Evolutionary conservation across 345 rosid genomes (phyloP).

Genomic region (Salix udensis): DNA sequence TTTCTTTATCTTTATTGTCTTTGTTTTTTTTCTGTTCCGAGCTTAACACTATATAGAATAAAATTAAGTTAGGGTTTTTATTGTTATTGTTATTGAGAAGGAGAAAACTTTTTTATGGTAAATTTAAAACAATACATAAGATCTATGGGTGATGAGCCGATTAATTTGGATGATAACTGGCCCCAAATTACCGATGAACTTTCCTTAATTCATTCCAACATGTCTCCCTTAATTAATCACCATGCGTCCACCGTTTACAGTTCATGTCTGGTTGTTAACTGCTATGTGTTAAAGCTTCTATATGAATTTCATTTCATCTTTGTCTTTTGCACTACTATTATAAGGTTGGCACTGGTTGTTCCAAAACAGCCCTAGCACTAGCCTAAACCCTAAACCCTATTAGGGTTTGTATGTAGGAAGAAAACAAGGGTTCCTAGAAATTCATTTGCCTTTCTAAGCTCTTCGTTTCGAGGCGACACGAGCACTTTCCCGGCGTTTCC

Average conservation of each 20-base stretch:
- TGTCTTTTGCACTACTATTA: not conserved
- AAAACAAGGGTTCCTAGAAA: conserved; percentile 24
- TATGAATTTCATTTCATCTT: not conserved
- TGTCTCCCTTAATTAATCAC: not conserved
- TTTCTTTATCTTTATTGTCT: too few relatives aligned
- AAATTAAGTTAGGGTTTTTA: not conserved
- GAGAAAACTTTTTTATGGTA: not conserved
- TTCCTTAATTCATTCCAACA: conserved; percentile 1
- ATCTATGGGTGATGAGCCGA: not conserved
- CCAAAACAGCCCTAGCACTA: conserved; percentile 28
- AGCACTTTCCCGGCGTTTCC: conserved; percentile 96
- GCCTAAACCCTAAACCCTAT: conserved; percentile 24
- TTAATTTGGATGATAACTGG: not conserved
- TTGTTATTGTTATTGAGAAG: not conserved
- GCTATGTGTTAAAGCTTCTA: not conserved
- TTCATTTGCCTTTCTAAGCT: conserved; percentile 24
- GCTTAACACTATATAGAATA: too few relatives aligned
- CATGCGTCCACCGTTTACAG: not conserved
- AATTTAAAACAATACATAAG: not conserved
- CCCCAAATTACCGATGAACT: not conserved
- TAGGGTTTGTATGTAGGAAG: conserved; percentile 12
- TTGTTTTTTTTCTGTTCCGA: too few relatives aligned
- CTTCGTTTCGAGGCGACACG: conserved; percentile 80
- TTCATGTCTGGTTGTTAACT: not conserved
- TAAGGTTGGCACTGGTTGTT: conserved; percentile 1